These are phyloP conservation scores for Yamadazyma sp. DNA, from an alignment of 805 yeast genomes.

Conservation along the genomic window DNA sequence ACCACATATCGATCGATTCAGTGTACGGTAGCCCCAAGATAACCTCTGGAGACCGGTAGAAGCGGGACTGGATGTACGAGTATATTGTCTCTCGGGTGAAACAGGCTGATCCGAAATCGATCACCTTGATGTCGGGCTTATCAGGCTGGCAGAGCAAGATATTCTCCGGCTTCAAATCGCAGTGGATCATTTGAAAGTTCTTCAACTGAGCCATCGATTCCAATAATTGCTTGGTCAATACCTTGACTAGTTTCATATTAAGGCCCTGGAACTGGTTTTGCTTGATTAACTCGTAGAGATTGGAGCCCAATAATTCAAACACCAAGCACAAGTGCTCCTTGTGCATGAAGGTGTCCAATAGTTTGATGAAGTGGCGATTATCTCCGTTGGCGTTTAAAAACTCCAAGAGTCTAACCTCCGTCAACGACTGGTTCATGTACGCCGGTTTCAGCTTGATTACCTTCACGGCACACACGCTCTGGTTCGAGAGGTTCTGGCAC, in stretches of 20 bases:
- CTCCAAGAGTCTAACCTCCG: slow-evolving; percentile 86
- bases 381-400: slow-evolving; percentile 66
- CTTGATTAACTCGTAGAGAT: slow-evolving; percentile 84
- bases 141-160: slow-evolving; percentile 78
- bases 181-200: slow-evolving; percentile 82
- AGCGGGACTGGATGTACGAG: slow-evolving; percentile 89
- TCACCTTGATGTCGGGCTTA: slow-evolving; percentile 83
- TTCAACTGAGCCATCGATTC: slow-evolving; percentile 81
- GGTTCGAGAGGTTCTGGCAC: slow-evolving; percentile 77
- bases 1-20: slow-evolving; percentile 96
- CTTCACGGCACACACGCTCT: slow-evolving; percentile 90
- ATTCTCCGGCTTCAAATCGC: slow-evolving; percentile 97
- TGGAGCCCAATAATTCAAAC: slow-evolving; percentile 84
- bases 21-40: slow-evolving; percentile 89
- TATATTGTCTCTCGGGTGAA: slow-evolving; percentile 86
- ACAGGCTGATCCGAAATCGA: slow-evolving; percentile 96
- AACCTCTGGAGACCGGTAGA: slow-evolving; percentile 94
- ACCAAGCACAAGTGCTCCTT: slow-evolving; percentile 91
- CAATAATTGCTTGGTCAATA: slow-evolving; percentile 75
- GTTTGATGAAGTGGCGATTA: slow-evolving; percentile 70
- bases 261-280: slow-evolving; percentile 94
- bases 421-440: slow-evolving; percentile 83
- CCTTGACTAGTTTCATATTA: slow-evolving; percentile 72
- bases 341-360: slow-evolving; percentile 88
- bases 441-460: slow-evolving; percentile 92